A percentile compares a stretch with the other conserved stretches of the same genome.
Conservation (phyloP, 2,329 filamentous ascomycete species). For the Cytospora piceicola region DNA sequence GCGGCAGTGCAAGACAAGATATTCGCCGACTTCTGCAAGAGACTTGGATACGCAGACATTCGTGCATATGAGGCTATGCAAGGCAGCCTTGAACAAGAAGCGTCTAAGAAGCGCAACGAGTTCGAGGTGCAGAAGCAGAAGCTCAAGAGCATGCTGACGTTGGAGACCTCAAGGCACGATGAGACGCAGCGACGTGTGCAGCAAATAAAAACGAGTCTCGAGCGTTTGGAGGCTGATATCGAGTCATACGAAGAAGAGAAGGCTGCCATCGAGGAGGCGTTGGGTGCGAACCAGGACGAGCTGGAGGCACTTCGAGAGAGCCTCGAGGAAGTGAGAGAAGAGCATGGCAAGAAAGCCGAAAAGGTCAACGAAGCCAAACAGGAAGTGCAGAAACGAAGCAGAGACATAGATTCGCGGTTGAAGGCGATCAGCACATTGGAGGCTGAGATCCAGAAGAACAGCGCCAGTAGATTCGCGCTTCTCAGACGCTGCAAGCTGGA, state of each 20-base stretch:
- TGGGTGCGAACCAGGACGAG: constrained; percentile 74
- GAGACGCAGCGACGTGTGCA: constrained; percentile 71
- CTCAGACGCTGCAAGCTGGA: constrained; percentile 91
- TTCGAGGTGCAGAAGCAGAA: constrained; percentile 84
- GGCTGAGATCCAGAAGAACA: constrained; percentile 82
- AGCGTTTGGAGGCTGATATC: constrained; percentile 71
- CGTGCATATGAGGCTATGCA: constrained; percentile 93
- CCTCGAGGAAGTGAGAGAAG: constrained; percentile 69
- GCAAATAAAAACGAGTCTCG: constrained; percentile 66
- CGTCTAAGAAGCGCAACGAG: constrained; percentile 80
- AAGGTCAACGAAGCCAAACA: constrained; percentile 77
- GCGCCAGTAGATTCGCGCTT: constrained; percentile 79
- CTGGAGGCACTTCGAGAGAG: constrained; percentile 75
- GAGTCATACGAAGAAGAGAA: constrained; percentile 73
- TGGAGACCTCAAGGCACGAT: constrained; percentile 56
- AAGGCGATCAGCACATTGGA: constrained; percentile 81
- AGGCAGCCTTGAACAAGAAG: constrained; percentile 88
- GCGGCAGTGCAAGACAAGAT: constrained; percentile 85
- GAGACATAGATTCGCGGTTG: constrained; percentile 73
- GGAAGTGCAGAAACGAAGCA: constrained; percentile 82
- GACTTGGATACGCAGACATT: constrained; percentile 85
- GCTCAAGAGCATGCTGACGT: constrained; percentile 64
- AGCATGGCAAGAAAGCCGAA: constrained; percentile 70
- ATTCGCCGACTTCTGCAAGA: constrained; percentile 82
- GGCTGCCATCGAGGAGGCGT: constrained; percentile 70